phyloP scores from a whole-genome alignment of 139 green algal species.

The Zygnema cylindricum region DNA sequence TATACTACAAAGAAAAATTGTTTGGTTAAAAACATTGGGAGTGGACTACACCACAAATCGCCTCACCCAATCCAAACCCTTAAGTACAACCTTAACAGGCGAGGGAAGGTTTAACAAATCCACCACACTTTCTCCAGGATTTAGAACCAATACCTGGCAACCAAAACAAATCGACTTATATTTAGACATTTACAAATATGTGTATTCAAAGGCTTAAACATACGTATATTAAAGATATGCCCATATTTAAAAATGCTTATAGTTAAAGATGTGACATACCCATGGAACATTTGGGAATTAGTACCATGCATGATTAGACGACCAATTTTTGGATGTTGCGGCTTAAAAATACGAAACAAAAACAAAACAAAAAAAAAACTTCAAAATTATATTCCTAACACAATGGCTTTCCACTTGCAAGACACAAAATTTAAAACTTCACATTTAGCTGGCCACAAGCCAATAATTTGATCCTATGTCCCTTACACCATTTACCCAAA shows the following conservation, averaged over 20 bases:
- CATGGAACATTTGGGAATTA: not conserved
- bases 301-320: not conserved
- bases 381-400: too few relatives aligned
- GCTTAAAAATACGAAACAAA: too few relatives aligned
- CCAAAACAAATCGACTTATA: not conserved
- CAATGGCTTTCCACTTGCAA: too few relatives aligned
- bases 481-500: too few relatives aligned
- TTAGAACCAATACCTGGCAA: conserved; percentile 13
- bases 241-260: not conserved
- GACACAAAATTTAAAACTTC: too few relatives aligned
- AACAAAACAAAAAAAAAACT: too few relatives aligned
- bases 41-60: not conserved
- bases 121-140: not conserved
- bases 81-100: not conserved
- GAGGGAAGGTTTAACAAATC: not conserved
- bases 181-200: not conserved
- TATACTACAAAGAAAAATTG: not conserved
- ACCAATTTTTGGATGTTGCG: too few relatives aligned
- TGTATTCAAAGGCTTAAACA: not conserved
- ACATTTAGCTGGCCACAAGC: too few relatives aligned
- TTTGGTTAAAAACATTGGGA: not conserved
- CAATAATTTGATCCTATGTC: too few relatives aligned
- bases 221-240: not conserved
- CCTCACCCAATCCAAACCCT: not conserved
- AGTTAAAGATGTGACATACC: not conserved